Evolutionary conservation across 352 stramenopile species (phyloP).

Genomic region (Globisporangium recalcitrans): DNA sequence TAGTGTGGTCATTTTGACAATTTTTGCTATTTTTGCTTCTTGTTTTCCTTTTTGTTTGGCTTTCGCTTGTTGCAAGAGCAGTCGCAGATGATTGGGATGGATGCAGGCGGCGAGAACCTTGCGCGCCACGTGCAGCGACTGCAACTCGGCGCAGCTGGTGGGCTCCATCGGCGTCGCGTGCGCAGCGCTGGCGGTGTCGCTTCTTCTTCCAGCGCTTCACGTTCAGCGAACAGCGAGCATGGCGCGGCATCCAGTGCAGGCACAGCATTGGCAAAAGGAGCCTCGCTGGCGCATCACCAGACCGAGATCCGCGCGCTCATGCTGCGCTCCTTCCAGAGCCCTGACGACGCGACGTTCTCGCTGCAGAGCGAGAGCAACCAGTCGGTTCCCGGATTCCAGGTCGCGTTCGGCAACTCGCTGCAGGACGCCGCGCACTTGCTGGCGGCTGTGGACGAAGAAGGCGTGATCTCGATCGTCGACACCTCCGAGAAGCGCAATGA

Average conservation of each 20-base stretch:
- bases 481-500: constrained; percentile 14
- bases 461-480: constrained; percentile 40
- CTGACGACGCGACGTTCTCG: constrained; percentile 5
- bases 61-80: too few relatives aligned
- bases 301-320: constrained; percentile 23
- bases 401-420: constrained; percentile 31
- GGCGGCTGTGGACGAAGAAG: constrained; percentile 54
- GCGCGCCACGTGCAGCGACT: constrained; percentile 30
- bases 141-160: constrained; percentile 28
- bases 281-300: constrained; percentile 9
- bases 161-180: constrained; percentile 15
- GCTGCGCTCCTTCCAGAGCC: constrained; percentile 32
- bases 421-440: constrained; percentile 22
- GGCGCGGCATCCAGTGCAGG: not conserved
- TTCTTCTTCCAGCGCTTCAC: not conserved
- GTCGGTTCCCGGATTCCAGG: constrained; percentile 44
- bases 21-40: too few relatives aligned
- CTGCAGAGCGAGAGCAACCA: constrained; percentile 15
- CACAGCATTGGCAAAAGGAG: not conserved
- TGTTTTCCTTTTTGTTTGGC: too few relatives aligned
- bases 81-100: too few relatives aligned
- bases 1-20: too few relatives aligned
- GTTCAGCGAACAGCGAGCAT: not conserved
- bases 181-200: not conserved
- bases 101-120: constrained; percentile 20